Conservation (phyloP, 2,329 filamentous ascomycete genomes). For the Fusarium humuli region DNA sequence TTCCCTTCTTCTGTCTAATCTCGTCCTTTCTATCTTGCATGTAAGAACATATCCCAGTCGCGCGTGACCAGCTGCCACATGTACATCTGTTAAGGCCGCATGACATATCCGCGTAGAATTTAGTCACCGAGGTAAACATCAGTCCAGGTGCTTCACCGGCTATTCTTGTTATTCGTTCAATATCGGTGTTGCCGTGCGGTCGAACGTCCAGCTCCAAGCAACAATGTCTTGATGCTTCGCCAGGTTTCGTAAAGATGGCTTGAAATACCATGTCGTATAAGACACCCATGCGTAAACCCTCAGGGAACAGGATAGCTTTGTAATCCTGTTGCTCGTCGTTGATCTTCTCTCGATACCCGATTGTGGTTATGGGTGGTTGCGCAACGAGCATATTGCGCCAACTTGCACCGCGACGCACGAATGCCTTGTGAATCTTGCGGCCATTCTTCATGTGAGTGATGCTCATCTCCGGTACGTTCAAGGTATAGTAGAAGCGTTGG, state of each 20-base stretch:
- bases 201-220: background rate
- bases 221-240: accelerated
- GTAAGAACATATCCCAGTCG: background rate
- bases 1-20: background rate
- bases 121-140: background rate
- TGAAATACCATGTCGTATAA: background rate
- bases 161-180: background rate
- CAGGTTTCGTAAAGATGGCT: background rate
- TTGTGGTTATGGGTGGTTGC: background rate
- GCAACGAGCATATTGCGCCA: background rate
- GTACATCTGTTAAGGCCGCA: background rate
- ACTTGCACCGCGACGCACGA: background rate
- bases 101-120: accelerated
- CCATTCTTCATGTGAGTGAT: background rate
- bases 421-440: background rate
- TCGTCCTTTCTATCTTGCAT: background rate
- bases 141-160: background rate
- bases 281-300: background rate
- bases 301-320: background rate
- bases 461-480: background rate
- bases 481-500: too few species aligned
- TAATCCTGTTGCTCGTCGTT: background rate
- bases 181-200: too few species aligned
- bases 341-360: accelerated
- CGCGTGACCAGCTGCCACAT: background rate